phyloP scores from a whole-genome alignment of 2,329 filamentous ascomycete species.

The Diplodia scrobiculata region DNA sequence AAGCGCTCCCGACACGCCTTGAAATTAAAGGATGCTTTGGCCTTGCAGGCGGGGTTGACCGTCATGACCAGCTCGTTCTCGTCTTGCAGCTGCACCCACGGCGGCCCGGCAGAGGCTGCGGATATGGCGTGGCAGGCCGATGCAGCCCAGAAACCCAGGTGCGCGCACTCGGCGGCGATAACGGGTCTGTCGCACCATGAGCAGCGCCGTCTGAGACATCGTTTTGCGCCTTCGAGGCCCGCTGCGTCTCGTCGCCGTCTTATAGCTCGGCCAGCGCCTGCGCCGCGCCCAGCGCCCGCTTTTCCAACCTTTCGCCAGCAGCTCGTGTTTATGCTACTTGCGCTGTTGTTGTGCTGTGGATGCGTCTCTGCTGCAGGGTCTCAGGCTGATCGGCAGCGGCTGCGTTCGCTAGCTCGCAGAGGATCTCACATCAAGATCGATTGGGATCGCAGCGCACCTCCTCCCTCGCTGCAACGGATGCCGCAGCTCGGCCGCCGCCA shows the following conservation, averaged over 20 bases:
- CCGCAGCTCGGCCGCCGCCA: conserved; percentile 22
- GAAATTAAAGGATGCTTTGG: conserved; percentile 23
- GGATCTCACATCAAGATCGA: conserved; percentile 19
- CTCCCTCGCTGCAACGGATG: conserved; percentile 21
- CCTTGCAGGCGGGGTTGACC: conserved; percentile 16
- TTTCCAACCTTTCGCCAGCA: neutral
- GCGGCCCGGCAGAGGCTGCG: neutral
- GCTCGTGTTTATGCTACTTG: conserved; percentile 21
- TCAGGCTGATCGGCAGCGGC: conserved; percentile 21
- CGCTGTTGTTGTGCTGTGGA: conserved; percentile 23
- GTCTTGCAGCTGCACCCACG: conserved; percentile 25
- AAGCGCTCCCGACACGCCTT: neutral
- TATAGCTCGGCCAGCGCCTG: conserved; percentile 16
- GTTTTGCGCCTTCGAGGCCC: neutral
- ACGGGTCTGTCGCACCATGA: conserved; percentile 28
- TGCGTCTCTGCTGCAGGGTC: conserved; percentile 28
- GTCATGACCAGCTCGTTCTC: conserved; percentile 27
- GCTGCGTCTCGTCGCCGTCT: conserved; percentile 16
- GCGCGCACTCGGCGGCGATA: neutral
- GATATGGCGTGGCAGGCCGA: conserved; percentile 8
- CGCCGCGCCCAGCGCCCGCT: neutral
- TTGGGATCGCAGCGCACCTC: conserved; percentile 21
- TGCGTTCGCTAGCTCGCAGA: conserved; percentile 26
- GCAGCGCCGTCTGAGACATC: conserved; percentile 17
- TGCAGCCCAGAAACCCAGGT: conserved; percentile 19